Conservation (phyloP, 768 basidiomycete genomes). For the Mycena venus region DNA sequence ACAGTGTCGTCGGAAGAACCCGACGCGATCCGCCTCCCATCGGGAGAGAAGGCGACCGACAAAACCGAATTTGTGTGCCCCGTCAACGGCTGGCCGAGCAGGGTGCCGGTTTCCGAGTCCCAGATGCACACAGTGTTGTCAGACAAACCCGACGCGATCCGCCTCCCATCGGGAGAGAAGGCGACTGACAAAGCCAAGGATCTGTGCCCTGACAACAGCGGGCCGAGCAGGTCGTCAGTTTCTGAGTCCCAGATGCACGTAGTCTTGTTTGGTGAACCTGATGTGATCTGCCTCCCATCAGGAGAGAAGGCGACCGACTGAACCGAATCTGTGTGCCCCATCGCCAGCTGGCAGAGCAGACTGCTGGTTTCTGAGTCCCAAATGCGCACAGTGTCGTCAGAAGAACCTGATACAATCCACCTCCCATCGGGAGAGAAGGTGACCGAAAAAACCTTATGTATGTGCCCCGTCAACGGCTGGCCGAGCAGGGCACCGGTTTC, state of each 20-base stretch:
- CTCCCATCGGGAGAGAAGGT: background rate
- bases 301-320: background rate
- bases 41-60: background rate
- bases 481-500: background rate
- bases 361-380: too few relatives aligned
- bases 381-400: too few relatives aligned
- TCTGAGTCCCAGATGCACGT: background rate
- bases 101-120: background rate
- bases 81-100: background rate
- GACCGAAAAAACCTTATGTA: background rate
- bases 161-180: background rate
- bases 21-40: slow-evolving; percentile 51
- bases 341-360: too few relatives aligned
- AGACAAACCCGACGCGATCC: background rate
- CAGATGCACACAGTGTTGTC: background rate
- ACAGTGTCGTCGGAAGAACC: too few relatives aligned
- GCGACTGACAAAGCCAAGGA: background rate
- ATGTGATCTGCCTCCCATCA: background rate
- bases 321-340: background rate
- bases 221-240: background rate
- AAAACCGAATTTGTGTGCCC: background rate
- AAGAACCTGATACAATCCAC: too few relatives aligned
- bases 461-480: background rate
- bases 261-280: background rate
- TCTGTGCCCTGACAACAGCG: background rate